Conservation (phyloP, 495 filamentous ascomycete genomes). For the Penicillium arizonense region DNA sequence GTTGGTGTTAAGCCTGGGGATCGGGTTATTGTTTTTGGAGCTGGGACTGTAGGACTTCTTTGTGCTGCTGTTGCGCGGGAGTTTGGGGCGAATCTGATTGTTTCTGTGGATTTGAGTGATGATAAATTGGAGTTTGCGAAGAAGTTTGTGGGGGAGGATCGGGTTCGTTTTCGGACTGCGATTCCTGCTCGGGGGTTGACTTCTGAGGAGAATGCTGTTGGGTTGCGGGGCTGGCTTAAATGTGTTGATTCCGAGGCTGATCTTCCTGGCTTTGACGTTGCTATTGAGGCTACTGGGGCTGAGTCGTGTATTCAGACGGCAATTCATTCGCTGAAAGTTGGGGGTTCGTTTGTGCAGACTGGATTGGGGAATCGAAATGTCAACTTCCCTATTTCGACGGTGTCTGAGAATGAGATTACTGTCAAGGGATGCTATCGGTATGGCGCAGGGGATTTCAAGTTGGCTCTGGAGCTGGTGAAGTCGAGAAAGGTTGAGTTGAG, state of each 20-base stretch:
- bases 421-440: constrained; percentile 83
- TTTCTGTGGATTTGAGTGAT: constrained; percentile 74
- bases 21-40: constrained; percentile 77
- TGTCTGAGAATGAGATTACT: constrained; percentile 79
- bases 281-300: constrained; percentile 82
- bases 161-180: constrained; percentile 35
- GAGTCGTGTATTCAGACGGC: constrained; percentile 73
- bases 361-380: constrained; percentile 80
- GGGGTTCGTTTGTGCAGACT: constrained; percentile 82
- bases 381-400: constrained; percentile 75
- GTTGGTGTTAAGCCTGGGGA: constrained; percentile 68
- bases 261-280: constrained; percentile 62
- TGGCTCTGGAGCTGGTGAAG: constrained; percentile 69
- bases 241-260: constrained; percentile 5
- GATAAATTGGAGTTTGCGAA: constrained; percentile 68
- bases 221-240: constrained; percentile 11
- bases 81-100: constrained; percentile 70
- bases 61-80: constrained; percentile 76
- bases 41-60: constrained; percentile 80
- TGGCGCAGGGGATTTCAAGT: constrained; percentile 73
- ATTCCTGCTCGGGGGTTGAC: constrained; percentile 21
- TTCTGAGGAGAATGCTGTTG: constrained; percentile 31
- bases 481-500: constrained; percentile 66
- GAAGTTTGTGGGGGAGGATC: constrained; percentile 55
- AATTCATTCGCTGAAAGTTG: constrained; percentile 65